Evolutionary conservation across 495 filamentous ascomycete genomes (phyloP).

Genomic region (Daldinia childiae): DNA sequence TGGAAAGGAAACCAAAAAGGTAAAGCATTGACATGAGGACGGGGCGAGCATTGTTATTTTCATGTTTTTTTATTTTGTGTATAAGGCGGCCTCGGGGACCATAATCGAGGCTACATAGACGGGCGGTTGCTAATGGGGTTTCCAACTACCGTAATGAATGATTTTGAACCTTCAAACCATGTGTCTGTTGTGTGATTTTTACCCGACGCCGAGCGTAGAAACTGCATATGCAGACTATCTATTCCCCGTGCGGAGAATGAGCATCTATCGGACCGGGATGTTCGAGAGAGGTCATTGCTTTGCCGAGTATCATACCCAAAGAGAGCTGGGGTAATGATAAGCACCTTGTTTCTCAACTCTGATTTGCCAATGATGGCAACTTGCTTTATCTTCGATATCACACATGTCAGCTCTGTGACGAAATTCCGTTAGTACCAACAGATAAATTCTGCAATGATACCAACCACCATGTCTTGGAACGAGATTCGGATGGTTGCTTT

Average conservation of each 20-base stretch:
- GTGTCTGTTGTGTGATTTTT: background rate
- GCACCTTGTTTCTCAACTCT: slow-evolving; percentile 17
- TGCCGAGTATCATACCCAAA: slow-evolving; percentile 16
- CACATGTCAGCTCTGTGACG: slow-evolving; percentile 27
- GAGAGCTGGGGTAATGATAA: slow-evolving; percentile 38
- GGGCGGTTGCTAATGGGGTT: slow-evolving; percentile 33
- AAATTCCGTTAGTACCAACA: slow-evolving; percentile 26
- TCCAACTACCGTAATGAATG: slow-evolving; percentile 33
- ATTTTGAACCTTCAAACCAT: slow-evolving; percentile 17
- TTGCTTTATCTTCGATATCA: slow-evolving; percentile 31
- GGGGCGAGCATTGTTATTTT: slow-evolving; percentile 28
- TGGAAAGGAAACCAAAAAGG: slow-evolving; percentile 9
- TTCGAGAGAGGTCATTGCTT: slow-evolving; percentile 1
- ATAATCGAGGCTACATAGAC: slow-evolving; percentile 42
- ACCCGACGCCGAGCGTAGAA: slow-evolving; percentile 6
- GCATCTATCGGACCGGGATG: slow-evolving; percentile 11
- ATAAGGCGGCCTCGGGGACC: slow-evolving; percentile 42
- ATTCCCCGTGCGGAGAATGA: slow-evolving; percentile 16
- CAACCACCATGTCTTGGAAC: slow-evolving; percentile 4
- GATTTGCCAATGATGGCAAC: slow-evolving; percentile 28
- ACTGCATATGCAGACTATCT: slow-evolving; percentile 2
- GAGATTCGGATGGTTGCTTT: background rate
- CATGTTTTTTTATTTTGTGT: slow-evolving; percentile 45
- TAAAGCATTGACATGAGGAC: slow-evolving; percentile 28
- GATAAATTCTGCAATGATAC: slow-evolving; percentile 5